These are phyloP conservation scores for Pichia sp. DNA, from an alignment of 1,139 yeast species.

Conservation along the genomic window DNA sequence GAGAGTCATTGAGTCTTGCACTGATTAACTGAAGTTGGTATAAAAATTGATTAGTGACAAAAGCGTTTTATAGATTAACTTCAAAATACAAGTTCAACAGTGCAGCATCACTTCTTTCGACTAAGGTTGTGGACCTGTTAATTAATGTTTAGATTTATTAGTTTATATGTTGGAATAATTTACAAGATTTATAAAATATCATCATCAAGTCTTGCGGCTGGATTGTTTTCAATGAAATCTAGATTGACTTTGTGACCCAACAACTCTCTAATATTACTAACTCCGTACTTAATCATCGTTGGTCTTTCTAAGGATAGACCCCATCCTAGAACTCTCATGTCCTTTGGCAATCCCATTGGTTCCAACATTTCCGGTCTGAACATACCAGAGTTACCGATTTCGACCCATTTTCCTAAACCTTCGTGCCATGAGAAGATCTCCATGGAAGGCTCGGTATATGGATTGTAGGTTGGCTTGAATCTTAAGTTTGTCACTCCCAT, in stretches of 20 bases:
- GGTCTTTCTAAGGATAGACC: constrained; percentile 97
- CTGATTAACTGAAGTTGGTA: constrained; percentile 4
- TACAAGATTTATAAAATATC: constrained; percentile 37
- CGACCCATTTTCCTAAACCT: constrained; percentile 96
- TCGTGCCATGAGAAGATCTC: constrained; percentile 97
- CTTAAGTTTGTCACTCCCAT: constrained; percentile 96
- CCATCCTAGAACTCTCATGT: constrained; percentile 94
- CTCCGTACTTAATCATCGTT: constrained; percentile 97
- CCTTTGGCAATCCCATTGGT: constrained; percentile 94
- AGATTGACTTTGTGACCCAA: constrained; percentile 91
- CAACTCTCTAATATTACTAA: constrained; percentile 89
- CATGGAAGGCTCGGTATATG: constrained; percentile 98
- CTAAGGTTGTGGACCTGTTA: too few species aligned
- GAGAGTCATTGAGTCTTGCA: constrained; percentile 37
- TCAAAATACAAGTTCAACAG: too few species aligned
- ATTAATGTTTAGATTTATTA: neutral
- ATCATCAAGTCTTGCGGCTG: constrained; percentile 95
- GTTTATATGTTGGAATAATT: neutral
- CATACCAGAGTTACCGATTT: constrained; percentile 99
- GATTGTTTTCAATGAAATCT: constrained; percentile 91
- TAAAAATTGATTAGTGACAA: too few species aligned
- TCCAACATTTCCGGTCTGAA: constrained; percentile 99
- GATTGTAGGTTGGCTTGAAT: constrained; percentile 98
- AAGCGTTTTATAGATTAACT: too few species aligned
- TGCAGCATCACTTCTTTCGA: too few species aligned